Evolutionary conservation across 192 early-diverging fungal species (phyloP).

Genomic region (Backusella morwellensis): DNA sequence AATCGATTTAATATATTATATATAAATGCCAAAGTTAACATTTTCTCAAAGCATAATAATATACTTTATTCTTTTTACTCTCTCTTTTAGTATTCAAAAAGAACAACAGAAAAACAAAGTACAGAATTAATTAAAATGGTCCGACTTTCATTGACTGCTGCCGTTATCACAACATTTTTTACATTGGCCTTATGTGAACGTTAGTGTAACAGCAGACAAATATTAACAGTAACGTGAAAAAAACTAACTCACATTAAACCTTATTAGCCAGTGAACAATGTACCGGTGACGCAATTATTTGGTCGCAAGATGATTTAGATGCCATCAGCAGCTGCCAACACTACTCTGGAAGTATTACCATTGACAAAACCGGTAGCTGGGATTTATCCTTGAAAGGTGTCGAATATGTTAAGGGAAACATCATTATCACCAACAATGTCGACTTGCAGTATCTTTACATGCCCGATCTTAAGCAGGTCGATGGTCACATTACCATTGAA

Average conservation of each 20-base stretch:
- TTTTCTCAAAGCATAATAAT: not conserved
- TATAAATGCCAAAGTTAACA: not conserved
- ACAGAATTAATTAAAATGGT: conserved; percentile 9
- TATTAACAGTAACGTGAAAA: not conserved
- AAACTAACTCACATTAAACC: conserved; percentile 10
- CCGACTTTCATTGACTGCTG: conserved; percentile 10
- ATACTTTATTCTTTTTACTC: not conserved
- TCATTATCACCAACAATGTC: conserved; percentile 16
- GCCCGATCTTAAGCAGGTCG: conserved; percentile 25
- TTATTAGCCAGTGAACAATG: not conserved
- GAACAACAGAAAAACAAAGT: not conserved
- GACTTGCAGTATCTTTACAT: conserved; percentile 15
- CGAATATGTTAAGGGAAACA: conserved; percentile 21
- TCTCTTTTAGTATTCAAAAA: not conserved
- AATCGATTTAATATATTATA: not conserved
- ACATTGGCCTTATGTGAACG: not conserved
- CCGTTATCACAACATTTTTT: conserved; percentile 1
- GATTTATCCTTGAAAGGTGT: conserved; percentile 23
- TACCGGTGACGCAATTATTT: not conserved
- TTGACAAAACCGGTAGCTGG: not conserved
- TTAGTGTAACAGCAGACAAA: conserved; percentile 4
- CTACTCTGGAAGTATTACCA: conserved; percentile 29
- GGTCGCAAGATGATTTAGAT: conserved; percentile 31
- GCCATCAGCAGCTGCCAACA: conserved; percentile 14
- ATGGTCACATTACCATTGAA: conserved; percentile 19